Base-by-base conservation (phyloP, 1,284 basidiomycete genomes). In the Leccinum fallax region DNA sequence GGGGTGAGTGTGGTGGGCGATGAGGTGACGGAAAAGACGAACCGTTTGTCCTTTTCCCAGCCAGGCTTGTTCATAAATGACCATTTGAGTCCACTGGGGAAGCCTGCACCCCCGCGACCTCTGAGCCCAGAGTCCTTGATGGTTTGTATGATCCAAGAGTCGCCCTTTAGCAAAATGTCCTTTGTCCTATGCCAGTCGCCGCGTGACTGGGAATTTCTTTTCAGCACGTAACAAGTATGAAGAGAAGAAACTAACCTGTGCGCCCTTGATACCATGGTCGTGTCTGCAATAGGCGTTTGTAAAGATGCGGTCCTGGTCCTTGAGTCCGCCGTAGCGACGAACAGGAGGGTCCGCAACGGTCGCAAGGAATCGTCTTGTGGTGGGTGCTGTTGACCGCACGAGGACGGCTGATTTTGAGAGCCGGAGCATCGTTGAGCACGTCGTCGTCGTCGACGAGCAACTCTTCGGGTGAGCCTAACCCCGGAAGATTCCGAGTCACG, bases 131-230 rank as follows among this genome's bases (percentile, higher is more conserved):
- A 98, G 71, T 95, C 94, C 78, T 99, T 98, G 74, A 98, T 93
- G 60, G 88, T 89, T 75, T 97, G 89, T 66, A 99, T 98, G 71
- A 99, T 95, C 93, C 94, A 98, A n/a, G 88, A 85, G 80, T 99
- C 95, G 61, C 97, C 96, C 77, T 98, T 98, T 61, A 90, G 81
- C 53, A 99, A 67, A 70, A 98, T 97, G 65, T 98, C 97, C 78
- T 98, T 98, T 64, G 97, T 99, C 66, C 87, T 85, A 78, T 98
- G 96, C 97, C 97, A 99, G 81, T 98, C 96, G 52, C 97, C 97
- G 57, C 97, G 90, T 55, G 90, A 83, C 90, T 96, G 49, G 26
- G 52, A 36, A 8, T 4, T 34, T 21, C n/a, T 13, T 16, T 60
- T 57, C 36, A 46, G 5, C 53, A 53, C 55, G 16, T n/a, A 21